Evolutionary conservation across 139 green algal genomes (phyloP), one percentile per base, ranked within the genome.

Genomic region (Edaphochlamys debaryana): DNA sequence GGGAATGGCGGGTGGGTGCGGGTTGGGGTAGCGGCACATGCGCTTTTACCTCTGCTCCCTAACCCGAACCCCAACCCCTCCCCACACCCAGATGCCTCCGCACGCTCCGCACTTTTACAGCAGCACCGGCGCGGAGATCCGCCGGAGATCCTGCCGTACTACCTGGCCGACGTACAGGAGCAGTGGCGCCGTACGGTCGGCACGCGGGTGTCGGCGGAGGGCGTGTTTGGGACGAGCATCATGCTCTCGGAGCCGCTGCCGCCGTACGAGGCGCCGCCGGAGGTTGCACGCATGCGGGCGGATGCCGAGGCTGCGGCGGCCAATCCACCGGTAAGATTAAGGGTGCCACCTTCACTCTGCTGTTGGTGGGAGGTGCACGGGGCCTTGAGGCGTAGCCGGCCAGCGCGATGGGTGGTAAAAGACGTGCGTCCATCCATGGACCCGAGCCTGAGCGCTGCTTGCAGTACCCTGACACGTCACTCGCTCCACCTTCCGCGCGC

Each of bases 291-390:
- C 20, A 29, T 81, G 62, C 60, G 75, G 8, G 29, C 38, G 17
- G 75, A 81, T 60, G 60, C 62, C 42, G 75, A 81, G 75, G 75
- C 63, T 41, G 36, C 17, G 64, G 60, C 75, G 75, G 74, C 74
- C 0, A 1, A 17, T 6, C 54, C 72, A 22, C 52, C 72, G 60
- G 29, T n/a, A n/a, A n/a, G n/a, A n/a, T n/a, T n/a, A n/a, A n/a
- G n/a, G n/a, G n/a, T n/a, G n/a, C n/a, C n/a, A n/a, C n/a, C n/a
- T n/a, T n/a, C n/a, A n/a, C n/a, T n/a, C n/a, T n/a, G n/a, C n/a
- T n/a, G n/a, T n/a, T n/a, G n/a, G n/a, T n/a, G n/a, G n/a, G n/a
- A n/a, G n/a, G n/a, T n/a, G n/a, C n/a, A n/a, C n/a, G n/a, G n/a
- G n/a, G n/a, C n/a, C n/a, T n/a, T n/a, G n/a, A n/a, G n/a, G n/a